Base-by-base conservation (phyloP, 2,329 filamentous ascomycete genomes). In the Colletotrichum horii region DNA sequence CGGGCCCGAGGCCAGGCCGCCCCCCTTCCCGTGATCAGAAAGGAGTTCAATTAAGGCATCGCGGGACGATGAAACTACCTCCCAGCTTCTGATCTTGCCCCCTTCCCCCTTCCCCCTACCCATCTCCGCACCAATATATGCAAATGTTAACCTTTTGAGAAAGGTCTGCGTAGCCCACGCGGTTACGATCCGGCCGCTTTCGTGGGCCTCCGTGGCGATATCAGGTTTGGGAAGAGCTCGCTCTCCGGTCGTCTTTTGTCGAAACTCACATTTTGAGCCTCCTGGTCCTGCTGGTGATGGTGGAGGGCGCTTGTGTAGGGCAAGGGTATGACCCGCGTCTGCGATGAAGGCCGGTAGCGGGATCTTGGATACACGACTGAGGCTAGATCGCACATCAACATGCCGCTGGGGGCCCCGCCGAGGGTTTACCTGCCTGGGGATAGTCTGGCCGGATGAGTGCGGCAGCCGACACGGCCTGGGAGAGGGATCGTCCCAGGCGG, bases 231-330 rank as follows among this genome's bases (percentile, higher is more conserved):
- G 34, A 34, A 8, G 15, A 34, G 55, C 24, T 62, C 8, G 30
- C 26, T 24, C 7, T 34, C 58, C 28, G 30, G 28, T 62, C 8
- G 28, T n/a, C 32, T 34, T 62, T 11, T 11, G n/a, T 36, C 58
- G 30, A 22, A 62, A 32, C 58, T 76, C 74, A 74, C n/a, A 52
- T 64, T 69, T 69, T 69, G 70, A 61, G 70, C 74, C 74, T 68
- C 64, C 66, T 24, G 30, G n/a, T 6, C 22, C 32, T 52, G 43
- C 6, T 52, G 43, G 6, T 52, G 43, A 36, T 70, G 64, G 56
- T 38, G 58, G 36, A 74, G 34, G 14, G 36, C 55, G 22, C 43
- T 43, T 26, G 30, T 30, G 32, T n/a, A 55, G n/a, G 38, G 55
- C 48, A 36, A 30, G 36, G 56, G 30, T 8, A 38, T 26, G 22